These are phyloP conservation scores for Boehmeria nivea DNA, from an alignment of 306 rosid genomes.

Conservation along the genomic window DNA sequence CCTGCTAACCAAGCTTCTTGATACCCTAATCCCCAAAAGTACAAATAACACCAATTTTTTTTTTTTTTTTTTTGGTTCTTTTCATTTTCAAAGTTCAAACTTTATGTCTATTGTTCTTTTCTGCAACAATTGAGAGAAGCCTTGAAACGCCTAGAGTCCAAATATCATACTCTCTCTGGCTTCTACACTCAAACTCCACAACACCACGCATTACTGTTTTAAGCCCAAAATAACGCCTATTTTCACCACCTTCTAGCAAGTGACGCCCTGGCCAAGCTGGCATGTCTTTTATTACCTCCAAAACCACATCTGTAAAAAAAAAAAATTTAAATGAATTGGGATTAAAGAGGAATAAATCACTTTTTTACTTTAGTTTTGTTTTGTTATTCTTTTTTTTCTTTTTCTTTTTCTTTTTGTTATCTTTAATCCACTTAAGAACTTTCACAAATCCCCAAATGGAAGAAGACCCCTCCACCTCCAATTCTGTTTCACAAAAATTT, in stretches of 20 bases:
- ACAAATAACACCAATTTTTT: neutral
- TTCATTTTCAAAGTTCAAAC: slow-evolving; percentile 26
- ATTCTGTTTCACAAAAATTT: slow-evolving; percentile 39
- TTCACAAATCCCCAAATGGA: slow-evolving; percentile 78
- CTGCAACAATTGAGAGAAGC: slow-evolving; percentile 66
- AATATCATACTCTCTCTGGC: slow-evolving; percentile 72
- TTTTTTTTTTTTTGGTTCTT: too few species aligned
- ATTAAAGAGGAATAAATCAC: slow-evolving; percentile 22
- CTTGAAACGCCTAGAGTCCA: slow-evolving; percentile 90
- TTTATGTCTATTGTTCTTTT: slow-evolving; percentile 49
- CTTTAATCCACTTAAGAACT: slow-evolving; percentile 29
- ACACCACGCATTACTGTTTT: slow-evolving; percentile 65
- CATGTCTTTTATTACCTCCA: slow-evolving; percentile 72
- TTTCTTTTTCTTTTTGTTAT: slow-evolving; percentile 28
- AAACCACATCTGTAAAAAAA: slow-evolving; percentile 59
- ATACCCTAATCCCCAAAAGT: neutral
- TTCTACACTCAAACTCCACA: slow-evolving; percentile 82
- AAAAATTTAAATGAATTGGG: slow-evolving; percentile 1
- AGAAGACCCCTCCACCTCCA: slow-evolving; percentile 66
- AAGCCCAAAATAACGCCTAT: slow-evolving; percentile 86
- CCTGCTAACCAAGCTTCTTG: slow-evolving; percentile 5
- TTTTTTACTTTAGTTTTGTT: neutral
- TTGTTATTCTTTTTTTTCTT: neutral
- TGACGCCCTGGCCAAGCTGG: slow-evolving; percentile 98
- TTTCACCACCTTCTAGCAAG: slow-evolving; percentile 71